phyloP scores from a whole-genome alignment of 495 filamentous ascomycete genomes.

The Staphylotrichum longicolle region DNA sequence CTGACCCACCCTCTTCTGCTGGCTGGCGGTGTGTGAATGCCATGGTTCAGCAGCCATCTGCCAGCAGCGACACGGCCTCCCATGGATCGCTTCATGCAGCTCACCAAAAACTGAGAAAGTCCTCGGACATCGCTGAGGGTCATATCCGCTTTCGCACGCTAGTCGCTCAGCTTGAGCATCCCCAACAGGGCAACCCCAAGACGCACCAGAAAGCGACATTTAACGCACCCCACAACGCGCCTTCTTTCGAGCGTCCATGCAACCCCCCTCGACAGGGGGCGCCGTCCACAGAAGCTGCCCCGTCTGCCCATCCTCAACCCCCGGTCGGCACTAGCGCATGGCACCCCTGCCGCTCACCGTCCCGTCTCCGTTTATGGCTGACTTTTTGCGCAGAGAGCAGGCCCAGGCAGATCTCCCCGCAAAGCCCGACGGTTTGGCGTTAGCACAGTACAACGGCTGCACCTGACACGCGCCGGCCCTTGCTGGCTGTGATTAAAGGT shows the following conservation, averaged over 20 bases:
- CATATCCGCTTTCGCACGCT: constrained; percentile 16
- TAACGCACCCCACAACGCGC: constrained; percentile 23
- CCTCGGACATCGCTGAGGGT: not conserved
- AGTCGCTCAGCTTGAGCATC: not conserved
- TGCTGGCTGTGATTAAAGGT: constrained; percentile 11
- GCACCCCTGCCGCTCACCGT: constrained; percentile 16
- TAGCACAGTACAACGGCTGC: constrained; percentile 4
- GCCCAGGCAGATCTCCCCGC: constrained; percentile 11
- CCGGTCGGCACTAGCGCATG: constrained; percentile 14
- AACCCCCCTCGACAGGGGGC: constrained; percentile 23
- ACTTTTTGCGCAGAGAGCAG: constrained; percentile 1
- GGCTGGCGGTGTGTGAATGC: constrained; percentile 7
- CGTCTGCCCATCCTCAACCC: constrained; percentile 3
- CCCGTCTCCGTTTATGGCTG: constrained; percentile 19
- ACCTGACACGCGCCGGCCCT: constrained; percentile 14
- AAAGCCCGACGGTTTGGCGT: constrained; percentile 12
- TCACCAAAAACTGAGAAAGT: constrained; percentile 2
- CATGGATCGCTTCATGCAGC: constrained; percentile 13
- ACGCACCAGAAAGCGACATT: constrained; percentile 21
- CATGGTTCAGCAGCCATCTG: not conserved
- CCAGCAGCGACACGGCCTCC: not conserved
- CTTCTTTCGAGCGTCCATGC: constrained; percentile 20
- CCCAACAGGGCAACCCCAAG: constrained; percentile 12
- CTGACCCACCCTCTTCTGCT: constrained; percentile 12
- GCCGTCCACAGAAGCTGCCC: not conserved